Evolutionary conservation across 768 basidiomycete genomes (phyloP), one percentile per base, ranked within the genome.

Genomic region (Tylopilus vinaceipallidus): DNA sequence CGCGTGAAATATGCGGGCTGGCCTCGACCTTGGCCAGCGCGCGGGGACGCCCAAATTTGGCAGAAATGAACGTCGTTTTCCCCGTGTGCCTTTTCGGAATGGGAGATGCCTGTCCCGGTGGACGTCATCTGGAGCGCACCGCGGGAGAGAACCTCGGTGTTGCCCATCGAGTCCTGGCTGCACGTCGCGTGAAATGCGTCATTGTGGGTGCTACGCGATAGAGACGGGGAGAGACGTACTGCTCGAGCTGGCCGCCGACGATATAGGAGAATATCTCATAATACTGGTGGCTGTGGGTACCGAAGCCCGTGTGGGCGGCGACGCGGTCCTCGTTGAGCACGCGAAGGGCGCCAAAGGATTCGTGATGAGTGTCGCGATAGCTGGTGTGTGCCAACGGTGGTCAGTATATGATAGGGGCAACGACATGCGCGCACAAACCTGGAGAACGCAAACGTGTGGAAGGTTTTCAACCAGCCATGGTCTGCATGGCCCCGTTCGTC

Each of bases 311-410:
- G 16, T 69, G 60, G 6, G 86, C 71, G 4, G 76, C 78, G 34
- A 95, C 88, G n/a, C 90, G 84, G 59, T 93, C 91, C 68, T 97
- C 94, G 71, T 97, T 97, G 67, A 98, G 85, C 30, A 98, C 90
- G 9, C 94, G 81, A 1, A 98, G 79, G 14, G 81, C 59, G 2
- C 94, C 90, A 55, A 82, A 95, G 2, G 73, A 69, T 38, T 81
- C 73, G 55, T 83, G 83, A 1, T 71, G 45, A 8, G 62, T 54
- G 39, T 86, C 84, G 34, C 81, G 75, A 63, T 92, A 95, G 59
- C 79, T 83, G 14, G 29, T 12, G 38, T 26, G 30, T 10, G 22
- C 6, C 26, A 12, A 45, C n/a, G n/a, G n/a, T n/a, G n/a, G 17
- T 26, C 47, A 7, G 61, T 61, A 40, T 14, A 60, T 58, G 20